Percentiles rank a stretch among this genome's conserved stretches.
Evolutionary conservation across 495 filamentous ascomycete species (phyloP).

Genomic region (Xylaria nigripes): DNA sequence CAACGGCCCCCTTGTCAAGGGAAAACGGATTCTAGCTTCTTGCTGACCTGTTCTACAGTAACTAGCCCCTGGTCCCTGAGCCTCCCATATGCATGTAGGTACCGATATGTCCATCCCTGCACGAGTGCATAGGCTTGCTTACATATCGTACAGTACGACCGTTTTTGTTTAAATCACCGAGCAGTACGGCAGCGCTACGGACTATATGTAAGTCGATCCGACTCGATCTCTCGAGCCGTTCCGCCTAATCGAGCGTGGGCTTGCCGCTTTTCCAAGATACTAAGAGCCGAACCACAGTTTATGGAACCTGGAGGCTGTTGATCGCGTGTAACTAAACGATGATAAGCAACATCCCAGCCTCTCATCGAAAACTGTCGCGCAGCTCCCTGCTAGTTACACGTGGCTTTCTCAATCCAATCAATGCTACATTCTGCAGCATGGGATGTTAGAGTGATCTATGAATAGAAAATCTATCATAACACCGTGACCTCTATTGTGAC

Average conservation of each 20-base stretch:
- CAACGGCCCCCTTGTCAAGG: neutral
- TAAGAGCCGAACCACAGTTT: too few species aligned
- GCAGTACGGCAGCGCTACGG: neutral
- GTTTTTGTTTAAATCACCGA: neutral
- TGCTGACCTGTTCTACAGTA: neutral
- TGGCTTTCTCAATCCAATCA: too few species aligned
- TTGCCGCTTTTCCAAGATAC: neutral
- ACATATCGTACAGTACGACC: neutral
- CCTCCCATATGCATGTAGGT: neutral
- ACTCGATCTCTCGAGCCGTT: slow-evolving; percentile 6
- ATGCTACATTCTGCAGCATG: slow-evolving; percentile 6
- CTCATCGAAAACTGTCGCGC: too few species aligned
- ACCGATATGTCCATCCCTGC: neutral
- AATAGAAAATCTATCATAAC: slow-evolving; percentile 5
- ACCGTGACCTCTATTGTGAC: neutral
- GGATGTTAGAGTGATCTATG: slow-evolving; percentile 2
- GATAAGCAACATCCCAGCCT: too few species aligned
- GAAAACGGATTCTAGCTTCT: neutral
- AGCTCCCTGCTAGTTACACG: too few species aligned
- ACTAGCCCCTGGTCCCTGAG: neutral
- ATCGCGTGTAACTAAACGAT: too few species aligned
- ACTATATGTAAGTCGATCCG: slow-evolving; percentile 4
- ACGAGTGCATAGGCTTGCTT: neutral
- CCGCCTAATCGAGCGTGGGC: neutral
- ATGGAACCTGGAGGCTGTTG: too few species aligned